Conservation (phyloP, 331 rosid genomes). For the Quercus phellos region DNA sequence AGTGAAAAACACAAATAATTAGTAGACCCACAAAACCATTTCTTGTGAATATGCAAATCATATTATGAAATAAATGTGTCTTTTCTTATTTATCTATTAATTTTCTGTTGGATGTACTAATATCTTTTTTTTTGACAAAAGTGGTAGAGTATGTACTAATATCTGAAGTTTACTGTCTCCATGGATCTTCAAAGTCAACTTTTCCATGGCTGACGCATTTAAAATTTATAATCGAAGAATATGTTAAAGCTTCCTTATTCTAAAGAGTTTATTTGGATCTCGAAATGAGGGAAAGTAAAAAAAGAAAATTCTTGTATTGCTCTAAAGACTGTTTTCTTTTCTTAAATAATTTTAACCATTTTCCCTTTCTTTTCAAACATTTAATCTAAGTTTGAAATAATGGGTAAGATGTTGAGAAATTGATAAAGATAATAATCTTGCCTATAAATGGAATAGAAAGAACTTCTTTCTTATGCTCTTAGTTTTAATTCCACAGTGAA, state of each 20-base stretch:
- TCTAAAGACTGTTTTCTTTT: not conserved
- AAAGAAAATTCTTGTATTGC: not conserved
- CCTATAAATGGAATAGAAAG: not conserved
- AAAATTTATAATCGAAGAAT: not conserved
- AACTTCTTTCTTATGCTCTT: not conserved
- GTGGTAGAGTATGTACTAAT: not conserved
- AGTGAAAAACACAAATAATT: not conserved
- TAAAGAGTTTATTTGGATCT: not conserved
- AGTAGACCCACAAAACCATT: not conserved
- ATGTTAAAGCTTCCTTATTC: not conserved
- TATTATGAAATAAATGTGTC: not conserved
- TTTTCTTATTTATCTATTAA: not conserved
- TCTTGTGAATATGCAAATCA: too few relatives aligned
- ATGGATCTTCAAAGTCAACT: not conserved
- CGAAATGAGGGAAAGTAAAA: not conserved
- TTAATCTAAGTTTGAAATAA: not conserved
- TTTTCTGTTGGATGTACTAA: not conserved
- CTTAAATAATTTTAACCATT: too few relatives aligned
- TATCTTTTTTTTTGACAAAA: not conserved
- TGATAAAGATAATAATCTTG: not conserved
- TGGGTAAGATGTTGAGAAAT: not conserved
- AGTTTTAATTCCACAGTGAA: too few relatives aligned
- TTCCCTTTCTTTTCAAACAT: not conserved
- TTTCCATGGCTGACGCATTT: not conserved
- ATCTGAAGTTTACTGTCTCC: not conserved